Base-by-base conservation (phyloP, 2,329 filamentous ascomycete species). In the Aschersonia sp. region DNA sequence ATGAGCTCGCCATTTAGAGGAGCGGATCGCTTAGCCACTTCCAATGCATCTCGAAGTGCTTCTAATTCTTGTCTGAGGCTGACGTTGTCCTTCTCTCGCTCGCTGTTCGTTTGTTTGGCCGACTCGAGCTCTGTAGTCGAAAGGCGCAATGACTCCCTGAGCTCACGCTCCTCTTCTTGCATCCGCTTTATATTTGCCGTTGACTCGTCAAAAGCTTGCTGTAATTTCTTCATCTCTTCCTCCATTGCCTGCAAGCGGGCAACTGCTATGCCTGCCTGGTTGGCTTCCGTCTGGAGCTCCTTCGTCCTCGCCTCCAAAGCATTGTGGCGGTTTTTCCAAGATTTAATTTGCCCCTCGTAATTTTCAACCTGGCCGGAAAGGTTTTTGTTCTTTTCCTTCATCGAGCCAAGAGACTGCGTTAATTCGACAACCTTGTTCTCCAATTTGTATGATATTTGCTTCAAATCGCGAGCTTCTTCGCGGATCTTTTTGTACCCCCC, bases 351-450 rank as follows among this genome's bases (percentile, higher is more conserved):
- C 55, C 77, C 83, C 65, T 98, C 91, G 69, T 97, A 96, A 65
- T 86, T 96, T 66, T 96, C 88, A 45, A 98, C 84, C 65, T 97
- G 89, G 38, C 78, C 82, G 56, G 85, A 74, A 52, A 98, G 75
- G 50, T 78, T 78, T 73, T 94, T 96, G 77, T 98, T 98, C 69
- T 95, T 87, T 53, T 83, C 79, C 72, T 94, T 95, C 76, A 95
- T 84, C 7, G 88, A 83, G 55, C 92, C 89, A 57, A 98, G 69
- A 45, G 84, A 87, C 65, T 98, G 92, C 1, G 92, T 98, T 59
- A 98, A 77, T 70, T 98, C 92, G 53, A 98, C 88, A 53, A 98
- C 92, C 80, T 98, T 98, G 77, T 98, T 97, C 67, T 98, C 92
- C 58, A 98, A 73, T 73, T 95, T 97, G 75, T 98, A 98, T 2